Base-by-base conservation (phyloP, 768 basidiomycete species). In the Macrolepiota dolichaula region DNA sequence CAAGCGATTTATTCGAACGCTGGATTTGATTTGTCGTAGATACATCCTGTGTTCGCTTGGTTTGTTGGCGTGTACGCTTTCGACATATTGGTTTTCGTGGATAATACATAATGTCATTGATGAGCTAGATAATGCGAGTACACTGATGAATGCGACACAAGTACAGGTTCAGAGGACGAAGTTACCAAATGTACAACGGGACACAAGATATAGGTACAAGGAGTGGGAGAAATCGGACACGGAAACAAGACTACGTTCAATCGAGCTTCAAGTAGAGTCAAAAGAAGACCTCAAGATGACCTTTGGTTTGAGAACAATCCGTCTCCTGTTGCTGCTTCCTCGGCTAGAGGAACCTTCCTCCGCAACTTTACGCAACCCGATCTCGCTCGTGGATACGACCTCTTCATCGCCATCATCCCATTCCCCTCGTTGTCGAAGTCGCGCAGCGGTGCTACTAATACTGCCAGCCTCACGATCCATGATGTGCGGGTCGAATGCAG, bases 11-110 rank as follows among this genome's bases (percentile, higher is more conserved):
- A 81, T 47, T 86, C 93, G 0, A 89, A 88, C 44, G 92, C 94
- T 3, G 96, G 96, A 1, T 98, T 98, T 64, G 96, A 98, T 75
- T 78, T 98, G 53, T 97, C 95, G 10, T 97, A 70, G 63, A 15
- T 59, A 61, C 12, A n/a, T 51, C 37, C 4, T 24, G 19, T 55
- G 54, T 55, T 25, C 38, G 17, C 19, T 22, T 19, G 5, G 15
- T 7, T 10, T 19, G n/a, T 19, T 44, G 42, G 6, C 9, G 10
- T 44, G 19, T 2, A 19, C 17, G 42, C 42, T 19, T 19, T n/a
- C 19, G 17, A 44, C 7, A 7, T 44, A 7, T 7, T 50, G 12
- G 15, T 58, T 50, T 47, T 24, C 19, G 17, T 10, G 22, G 46
- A 15, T 51, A 36, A 36, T 51, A 15, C 15, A 38, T 17, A 51